Conservation (phyloP, 371 early-diverging fungal species). For the Gilbertella persicaria region DNA sequence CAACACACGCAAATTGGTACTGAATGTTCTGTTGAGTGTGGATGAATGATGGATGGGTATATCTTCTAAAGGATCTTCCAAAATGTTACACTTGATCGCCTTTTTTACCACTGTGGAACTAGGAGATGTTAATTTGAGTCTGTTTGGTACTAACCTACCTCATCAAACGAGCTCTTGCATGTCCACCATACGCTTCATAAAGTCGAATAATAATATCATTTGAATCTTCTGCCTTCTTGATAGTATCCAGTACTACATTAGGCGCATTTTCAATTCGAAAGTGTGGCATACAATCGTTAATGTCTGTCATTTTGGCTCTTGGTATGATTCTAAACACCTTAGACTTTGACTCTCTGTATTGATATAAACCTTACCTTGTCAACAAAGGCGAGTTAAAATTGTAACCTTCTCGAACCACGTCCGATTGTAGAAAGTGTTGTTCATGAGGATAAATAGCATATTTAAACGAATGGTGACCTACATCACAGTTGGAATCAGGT, state of each 20-base stretch:
- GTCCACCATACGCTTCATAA: slow-evolving; percentile 89
- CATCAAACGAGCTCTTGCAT: slow-evolving; percentile 58
- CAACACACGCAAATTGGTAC: slow-evolving; percentile 38
- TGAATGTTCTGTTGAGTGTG: slow-evolving; percentile 31
- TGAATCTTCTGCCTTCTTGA: slow-evolving; percentile 82
- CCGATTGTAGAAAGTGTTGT: slow-evolving; percentile 76
- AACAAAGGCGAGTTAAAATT: slow-evolving; percentile 83
- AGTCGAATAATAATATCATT: slow-evolving; percentile 74
- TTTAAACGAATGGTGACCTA: slow-evolving; percentile 76
- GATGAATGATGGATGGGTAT: slow-evolving; percentile 26
- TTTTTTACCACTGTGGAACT: slow-evolving; percentile 49
- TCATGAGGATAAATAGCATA: slow-evolving; percentile 89
- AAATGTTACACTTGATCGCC: slow-evolving; percentile 70
- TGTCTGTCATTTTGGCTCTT: background rate
- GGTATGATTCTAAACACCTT: slow-evolving; percentile 19
- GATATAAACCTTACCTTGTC: slow-evolving; percentile 36
- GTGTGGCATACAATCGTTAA: slow-evolving; percentile 32
- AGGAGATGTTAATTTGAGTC: background rate
- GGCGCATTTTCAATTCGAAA: slow-evolving; percentile 61
- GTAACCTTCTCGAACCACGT: slow-evolving; percentile 82
- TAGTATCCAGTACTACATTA: slow-evolving; percentile 85
- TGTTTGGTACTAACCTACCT: slow-evolving; percentile 40
- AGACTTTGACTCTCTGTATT: background rate
- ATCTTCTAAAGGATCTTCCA: slow-evolving; percentile 67
- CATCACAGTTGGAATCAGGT: slow-evolving; percentile 36